Evolutionary conservation across 805 yeast genomes (phyloP), one percentile per base, ranked within the genome.

Genomic region (Cyberlindnera mycetangii): DNA sequence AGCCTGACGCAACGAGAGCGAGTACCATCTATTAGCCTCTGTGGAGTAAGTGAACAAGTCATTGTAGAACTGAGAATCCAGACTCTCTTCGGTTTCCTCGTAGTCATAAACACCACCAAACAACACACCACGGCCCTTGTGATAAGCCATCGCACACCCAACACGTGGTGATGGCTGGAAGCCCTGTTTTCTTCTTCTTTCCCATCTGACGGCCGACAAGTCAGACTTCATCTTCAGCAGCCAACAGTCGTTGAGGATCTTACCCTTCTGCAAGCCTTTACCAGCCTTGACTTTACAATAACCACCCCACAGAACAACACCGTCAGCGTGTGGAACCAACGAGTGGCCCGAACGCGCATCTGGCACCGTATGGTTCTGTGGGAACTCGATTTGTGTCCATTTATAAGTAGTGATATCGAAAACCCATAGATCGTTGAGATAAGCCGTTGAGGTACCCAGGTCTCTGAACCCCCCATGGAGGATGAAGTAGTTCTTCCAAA

Each of bases 81-180:
- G 68, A 42, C 85, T 78, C 65, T 93, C 98, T 63, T 92, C 98
- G 12, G 96, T 92, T 65, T 92, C 99, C 55, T 90, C 96, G 49
- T 77, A 86, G 64, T 92, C 98, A 58, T 78, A 90, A 12, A 93
- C 99, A 56, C 98, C 98, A 31, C 98, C 98, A 68, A 92, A 93
- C 59, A 90, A 58, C 9, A 92, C 75, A 46, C 97, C 97, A 69
- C 97, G 80, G 47, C 95, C 95, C 56, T 87, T 85, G 65, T 92
- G 98, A 52, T 74, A 74, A 9, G 82, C 89, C 83, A 92, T 78
- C 4, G 95, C 83, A 59, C 95, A 85, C 0, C 99, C 98, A n/a
- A 88, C 97, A 56, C 98, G 76, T 12, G 97, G 86, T 2, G 92
- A 79, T 4, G 97, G 97, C 49, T 83, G 89, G 61, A 83, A 86